These are phyloP conservation scores for Russula sp. DNA, from an alignment of 768 basidiomycete species.

Conservation along the genomic window DNA sequence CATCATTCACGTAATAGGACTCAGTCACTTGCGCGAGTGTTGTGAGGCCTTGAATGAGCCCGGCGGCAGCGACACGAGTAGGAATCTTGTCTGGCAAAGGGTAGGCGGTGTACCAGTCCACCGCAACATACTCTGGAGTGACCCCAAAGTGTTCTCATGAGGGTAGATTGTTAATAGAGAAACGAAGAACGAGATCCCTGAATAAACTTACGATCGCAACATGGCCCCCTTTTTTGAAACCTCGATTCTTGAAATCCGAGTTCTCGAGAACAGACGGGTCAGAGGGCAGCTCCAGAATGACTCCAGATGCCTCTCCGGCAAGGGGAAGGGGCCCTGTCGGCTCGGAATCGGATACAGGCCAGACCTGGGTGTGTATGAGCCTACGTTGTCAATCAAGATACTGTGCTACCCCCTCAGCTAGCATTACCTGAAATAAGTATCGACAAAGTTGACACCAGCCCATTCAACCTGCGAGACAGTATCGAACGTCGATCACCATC, in stretches of 20 bases:
- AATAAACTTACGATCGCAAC: slow-evolving; percentile 60
- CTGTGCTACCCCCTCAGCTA: too few species aligned
- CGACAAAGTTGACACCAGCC: slow-evolving; percentile 83
- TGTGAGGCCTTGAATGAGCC: slow-evolving; percentile 74
- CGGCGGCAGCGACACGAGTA: slow-evolving; percentile 62
- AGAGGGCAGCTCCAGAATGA: slow-evolving; percentile 69
- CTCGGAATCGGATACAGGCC: slow-evolving; percentile 63
- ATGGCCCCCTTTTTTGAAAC: slow-evolving; percentile 63
- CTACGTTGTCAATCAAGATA: slow-evolving; percentile 26
- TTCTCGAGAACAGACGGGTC: slow-evolving; percentile 58
- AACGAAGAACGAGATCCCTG: not conserved
- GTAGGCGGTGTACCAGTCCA: slow-evolving; percentile 55
- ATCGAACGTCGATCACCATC: not conserved
- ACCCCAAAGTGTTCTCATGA: slow-evolving; percentile 46
- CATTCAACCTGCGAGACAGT: slow-evolving; percentile 55
- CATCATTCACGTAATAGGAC: slow-evolving; percentile 77
- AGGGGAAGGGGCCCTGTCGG: slow-evolving; percentile 56
- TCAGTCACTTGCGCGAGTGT: slow-evolving; percentile 76
- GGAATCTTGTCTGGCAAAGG: slow-evolving; percentile 64
- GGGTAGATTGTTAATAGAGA: not conserved
- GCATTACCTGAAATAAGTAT: slow-evolving; percentile 71
- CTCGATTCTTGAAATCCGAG: slow-evolving; percentile 59
- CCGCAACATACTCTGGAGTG: slow-evolving; percentile 72
- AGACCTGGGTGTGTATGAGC: slow-evolving; percentile 33
- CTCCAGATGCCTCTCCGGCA: slow-evolving; percentile 79